phyloP scores from a whole-genome alignment of 2,329 filamentous ascomycete species.

The Hymenoscyphus albidus region DNA sequence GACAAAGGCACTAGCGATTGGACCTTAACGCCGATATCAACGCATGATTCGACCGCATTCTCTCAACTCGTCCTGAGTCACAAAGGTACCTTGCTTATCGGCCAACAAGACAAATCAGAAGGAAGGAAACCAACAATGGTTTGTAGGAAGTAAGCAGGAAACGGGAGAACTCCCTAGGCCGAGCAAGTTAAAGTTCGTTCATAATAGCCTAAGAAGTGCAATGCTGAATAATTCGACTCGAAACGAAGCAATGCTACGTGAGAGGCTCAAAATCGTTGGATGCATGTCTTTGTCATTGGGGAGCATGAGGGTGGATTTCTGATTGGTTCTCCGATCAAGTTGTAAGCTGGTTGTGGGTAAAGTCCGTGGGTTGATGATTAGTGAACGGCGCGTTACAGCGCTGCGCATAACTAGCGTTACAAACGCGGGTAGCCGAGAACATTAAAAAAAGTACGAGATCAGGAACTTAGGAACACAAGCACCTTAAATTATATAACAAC shows the following conservation, averaged over 20 bases:
- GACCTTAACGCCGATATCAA: background rate
- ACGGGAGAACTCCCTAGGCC: background rate
- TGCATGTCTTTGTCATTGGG: background rate
- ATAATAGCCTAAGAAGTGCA: background rate
- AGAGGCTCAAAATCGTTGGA: background rate
- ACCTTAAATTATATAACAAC: too few species aligned
- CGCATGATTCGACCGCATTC: conserved; percentile 1
- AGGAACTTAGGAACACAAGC: too few species aligned
- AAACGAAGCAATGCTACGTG: background rate
- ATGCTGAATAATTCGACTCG: conserved; percentile 2
- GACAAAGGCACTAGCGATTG: conserved; percentile 1
- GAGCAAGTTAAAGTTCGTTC: background rate
- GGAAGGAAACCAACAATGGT: background rate
- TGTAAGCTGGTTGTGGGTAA: background rate
- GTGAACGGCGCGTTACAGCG: background rate
- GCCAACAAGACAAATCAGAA: background rate
- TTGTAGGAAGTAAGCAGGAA: background rate
- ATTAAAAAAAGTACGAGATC: too few species aligned
- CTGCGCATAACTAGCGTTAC: too few species aligned
- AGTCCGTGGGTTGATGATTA: background rate
- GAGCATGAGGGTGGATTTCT: background rate
- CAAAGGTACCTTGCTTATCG: background rate
- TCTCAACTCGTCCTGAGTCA: conserved; percentile 5
- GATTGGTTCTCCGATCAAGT: background rate
- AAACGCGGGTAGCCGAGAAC: too few species aligned